phyloP scores from a whole-genome alignment of 768 basidiomycete species.

The Leccinum boreale region DNA sequence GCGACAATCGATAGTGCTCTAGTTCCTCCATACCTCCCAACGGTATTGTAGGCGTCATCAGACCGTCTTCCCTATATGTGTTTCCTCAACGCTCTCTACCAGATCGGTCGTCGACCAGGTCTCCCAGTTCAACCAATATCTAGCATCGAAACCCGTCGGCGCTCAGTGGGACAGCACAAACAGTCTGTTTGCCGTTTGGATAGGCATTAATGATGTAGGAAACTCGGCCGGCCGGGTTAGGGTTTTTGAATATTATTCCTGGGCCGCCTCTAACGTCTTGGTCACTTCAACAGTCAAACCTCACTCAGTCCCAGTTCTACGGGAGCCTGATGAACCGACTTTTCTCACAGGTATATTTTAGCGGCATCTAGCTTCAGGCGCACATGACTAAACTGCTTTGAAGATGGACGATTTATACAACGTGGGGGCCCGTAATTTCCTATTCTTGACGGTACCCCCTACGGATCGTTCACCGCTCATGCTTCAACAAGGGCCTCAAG shows the following conservation, averaged over 20 bases:
- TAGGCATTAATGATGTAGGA: slow-evolving; percentile 66
- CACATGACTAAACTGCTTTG: not conserved
- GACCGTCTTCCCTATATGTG: not conserved
- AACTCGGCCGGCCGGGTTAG: slow-evolving; percentile 18
- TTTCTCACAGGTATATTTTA: slow-evolving; percentile 25
- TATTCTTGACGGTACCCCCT: slow-evolving; percentile 62
- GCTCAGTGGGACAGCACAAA: slow-evolving; percentile 57
- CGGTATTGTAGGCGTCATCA: slow-evolving; percentile 46
- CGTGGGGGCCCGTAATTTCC: slow-evolving; percentile 57
- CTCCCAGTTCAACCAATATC: slow-evolving; percentile 49
- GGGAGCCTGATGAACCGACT: slow-evolving; percentile 22
- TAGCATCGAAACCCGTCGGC: slow-evolving; percentile 44
- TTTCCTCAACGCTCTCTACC: not conserved
- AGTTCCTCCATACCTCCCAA: slow-evolving; percentile 50
- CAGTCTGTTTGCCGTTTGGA: slow-evolving; percentile 64
- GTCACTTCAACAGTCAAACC: slow-evolving; percentile 18
- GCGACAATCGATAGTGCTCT: slow-evolving; percentile 61
- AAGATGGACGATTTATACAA: slow-evolving; percentile 22
- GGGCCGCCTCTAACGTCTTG: not conserved
- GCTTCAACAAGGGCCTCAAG: slow-evolving; percentile 33
- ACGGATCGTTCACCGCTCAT: slow-evolving; percentile 57
- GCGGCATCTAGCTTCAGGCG: not conserved
- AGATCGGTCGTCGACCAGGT: slow-evolving; percentile 52
- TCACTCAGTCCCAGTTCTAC: slow-evolving; percentile 23
- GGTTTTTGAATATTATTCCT: not conserved